Conservation (phyloP, 805 yeast species). For the Saturnispora kantuleensis region DNA sequence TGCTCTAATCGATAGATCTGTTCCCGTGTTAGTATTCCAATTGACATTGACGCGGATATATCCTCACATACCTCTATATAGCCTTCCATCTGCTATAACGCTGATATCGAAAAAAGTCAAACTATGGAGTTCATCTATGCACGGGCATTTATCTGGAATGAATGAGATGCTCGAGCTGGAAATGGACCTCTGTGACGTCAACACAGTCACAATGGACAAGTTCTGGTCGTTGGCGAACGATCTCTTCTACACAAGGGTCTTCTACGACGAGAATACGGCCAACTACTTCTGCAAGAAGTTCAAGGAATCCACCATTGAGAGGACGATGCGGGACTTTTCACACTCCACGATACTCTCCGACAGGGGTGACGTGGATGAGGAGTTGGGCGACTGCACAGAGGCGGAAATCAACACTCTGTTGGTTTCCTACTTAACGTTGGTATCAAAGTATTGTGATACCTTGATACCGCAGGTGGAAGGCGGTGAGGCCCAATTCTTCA, state of each 20-base stretch:
- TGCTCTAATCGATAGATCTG: constrained; percentile 43
- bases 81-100: constrained; percentile 3
- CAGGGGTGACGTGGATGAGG: constrained; percentile 6
- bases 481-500: constrained; percentile 21
- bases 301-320: background rate
- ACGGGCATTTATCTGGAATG: too few species aligned
- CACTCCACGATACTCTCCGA: too few species aligned
- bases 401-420: constrained; percentile 27
- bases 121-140: background rate
- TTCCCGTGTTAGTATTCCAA: constrained; percentile 3
- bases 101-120: background rate
- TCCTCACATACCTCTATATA: constrained; percentile 21
- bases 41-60: background rate
- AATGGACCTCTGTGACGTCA: constrained; percentile 7
- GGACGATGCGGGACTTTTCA: constrained; percentile 1
- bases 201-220: constrained; percentile 17
- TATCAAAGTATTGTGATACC: constrained; percentile 22
- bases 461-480: constrained; percentile 9
- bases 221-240: constrained; percentile 28
- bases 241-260: constrained; percentile 21
- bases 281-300: constrained; percentile 17
- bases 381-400: constrained; percentile 17
- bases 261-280: constrained; percentile 18
- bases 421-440: constrained; percentile 26
- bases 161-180: background rate